These are phyloP conservation scores for Rhodotorula sp. DNA, from an alignment of 1,284 basidiomycete genomes.

Conservation along the genomic window DNA sequence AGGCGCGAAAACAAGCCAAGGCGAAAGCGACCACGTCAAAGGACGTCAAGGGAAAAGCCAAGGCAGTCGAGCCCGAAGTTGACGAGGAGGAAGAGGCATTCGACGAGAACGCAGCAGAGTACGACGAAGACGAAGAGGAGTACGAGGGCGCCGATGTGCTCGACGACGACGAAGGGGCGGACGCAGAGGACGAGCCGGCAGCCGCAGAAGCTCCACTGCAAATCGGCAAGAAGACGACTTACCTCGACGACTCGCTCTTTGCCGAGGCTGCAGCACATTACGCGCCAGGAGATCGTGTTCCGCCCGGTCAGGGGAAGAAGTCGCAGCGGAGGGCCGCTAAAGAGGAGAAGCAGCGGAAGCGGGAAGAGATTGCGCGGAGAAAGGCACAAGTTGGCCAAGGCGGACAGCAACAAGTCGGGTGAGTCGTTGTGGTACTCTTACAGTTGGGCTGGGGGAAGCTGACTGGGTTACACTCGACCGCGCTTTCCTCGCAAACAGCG, in stretches of 20 bases:
- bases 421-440: not conserved
- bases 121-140: constrained; percentile 2
- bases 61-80: constrained; percentile 10
- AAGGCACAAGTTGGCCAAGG: constrained; percentile 22
- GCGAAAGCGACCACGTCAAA: constrained; percentile 1
- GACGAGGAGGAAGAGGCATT: constrained; percentile 1
- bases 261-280: constrained; percentile 31
- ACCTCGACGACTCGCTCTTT: constrained; percentile 38
- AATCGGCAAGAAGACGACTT: constrained; percentile 33
- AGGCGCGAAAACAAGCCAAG: constrained; percentile 16
- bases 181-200: not conserved
- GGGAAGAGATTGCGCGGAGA: constrained; percentile 21
- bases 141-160: not conserved
- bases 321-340: constrained; percentile 9
- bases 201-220: constrained; percentile 9
- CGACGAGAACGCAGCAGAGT: constrained; percentile 14
- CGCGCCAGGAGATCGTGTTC: constrained; percentile 5
- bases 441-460: not conserved
- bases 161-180: not conserved
- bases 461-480: not conserved
- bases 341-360: constrained; percentile 17
- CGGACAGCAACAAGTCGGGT: constrained; percentile 28
- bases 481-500: constrained; percentile 10
- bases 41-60: constrained; percentile 9
- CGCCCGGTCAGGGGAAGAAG: constrained; percentile 27